Percentiles rank a stretch among this genome's conserved stretches.
phyloP scores from a whole-genome alignment of 1,284 basidiomycete genomes.

The Kalmanozyma brasiliensis region DNA sequence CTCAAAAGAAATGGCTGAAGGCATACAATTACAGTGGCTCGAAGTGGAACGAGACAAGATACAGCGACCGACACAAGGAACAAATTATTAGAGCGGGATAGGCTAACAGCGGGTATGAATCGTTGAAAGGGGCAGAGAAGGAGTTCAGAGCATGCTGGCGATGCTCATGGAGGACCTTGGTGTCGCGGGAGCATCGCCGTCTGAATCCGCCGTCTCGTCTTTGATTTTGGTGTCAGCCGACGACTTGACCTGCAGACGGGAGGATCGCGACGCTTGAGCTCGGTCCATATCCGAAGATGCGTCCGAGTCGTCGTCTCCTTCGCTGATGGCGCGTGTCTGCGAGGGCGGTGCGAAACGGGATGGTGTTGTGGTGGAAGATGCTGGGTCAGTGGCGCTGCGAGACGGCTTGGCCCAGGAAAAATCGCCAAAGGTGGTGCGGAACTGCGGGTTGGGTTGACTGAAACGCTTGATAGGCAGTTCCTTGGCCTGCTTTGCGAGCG shows the following conservation, averaged over 20 bases:
- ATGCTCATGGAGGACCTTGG: slow-evolving; percentile 42
- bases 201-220: slow-evolving; percentile 12
- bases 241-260: slow-evolving; percentile 22
- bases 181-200: slow-evolving; percentile 22
- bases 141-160: slow-evolving; percentile 31
- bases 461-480: slow-evolving; percentile 43
- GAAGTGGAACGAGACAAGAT: too few relatives aligned
- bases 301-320: slow-evolving; percentile 18
- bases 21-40: too few relatives aligned
- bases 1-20: too few relatives aligned
- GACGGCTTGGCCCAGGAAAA: slow-evolving; percentile 29
- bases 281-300: neutral
- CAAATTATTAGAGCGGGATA: neutral
- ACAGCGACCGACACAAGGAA: neutral
- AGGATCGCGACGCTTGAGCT: neutral
- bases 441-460: slow-evolving; percentile 45
- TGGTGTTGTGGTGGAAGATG: slow-evolving; percentile 1
- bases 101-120: neutral
- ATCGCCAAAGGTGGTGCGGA: slow-evolving; percentile 39
- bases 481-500: slow-evolving; percentile 40
- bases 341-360: slow-evolving; percentile 1
- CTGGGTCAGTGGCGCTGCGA: slow-evolving; percentile 6
- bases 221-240: slow-evolving; percentile 14
- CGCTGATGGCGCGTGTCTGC: slow-evolving; percentile 7
- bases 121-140: neutral